phyloP scores from a whole-genome alignment of 2,329 filamentous ascomycete species.

The Akanthomyces uredinophilus region DNA sequence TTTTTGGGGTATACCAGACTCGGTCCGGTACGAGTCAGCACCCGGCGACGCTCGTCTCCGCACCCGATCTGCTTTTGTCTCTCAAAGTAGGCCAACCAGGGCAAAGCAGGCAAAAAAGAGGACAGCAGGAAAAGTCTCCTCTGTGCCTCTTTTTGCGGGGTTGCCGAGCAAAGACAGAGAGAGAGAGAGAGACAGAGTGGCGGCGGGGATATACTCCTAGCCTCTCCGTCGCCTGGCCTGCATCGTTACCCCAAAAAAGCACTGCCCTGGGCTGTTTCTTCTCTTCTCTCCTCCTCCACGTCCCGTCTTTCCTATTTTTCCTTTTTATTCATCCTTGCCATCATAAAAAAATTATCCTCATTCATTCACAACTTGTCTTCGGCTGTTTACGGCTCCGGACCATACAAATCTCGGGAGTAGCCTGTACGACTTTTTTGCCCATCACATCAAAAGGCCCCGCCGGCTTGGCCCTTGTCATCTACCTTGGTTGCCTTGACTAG shows the following conservation, averaged over 20 bases:
- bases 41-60: background rate
- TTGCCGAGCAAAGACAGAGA: background rate
- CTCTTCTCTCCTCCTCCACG: no score
- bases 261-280: background rate
- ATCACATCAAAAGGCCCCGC: no score
- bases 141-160: background rate
- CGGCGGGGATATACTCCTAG: background rate
- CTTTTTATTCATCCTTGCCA: background rate
- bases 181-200: background rate
- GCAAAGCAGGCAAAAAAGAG: background rate
- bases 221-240: background rate
- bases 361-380: background rate
- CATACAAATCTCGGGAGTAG: background rate
- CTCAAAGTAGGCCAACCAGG: background rate
- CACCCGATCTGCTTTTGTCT: background rate
- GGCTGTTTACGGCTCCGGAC: background rate
- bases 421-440: background rate
- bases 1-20: no score
- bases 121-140: no score
- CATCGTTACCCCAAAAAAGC: background rate
- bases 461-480: no score
- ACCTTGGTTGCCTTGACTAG: no score
- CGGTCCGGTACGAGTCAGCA: background rate
- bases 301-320: no score
- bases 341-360: background rate